phyloP scores from a whole-genome alignment of 352 stramenopile species.

The Plasmopara viticola region DNA sequence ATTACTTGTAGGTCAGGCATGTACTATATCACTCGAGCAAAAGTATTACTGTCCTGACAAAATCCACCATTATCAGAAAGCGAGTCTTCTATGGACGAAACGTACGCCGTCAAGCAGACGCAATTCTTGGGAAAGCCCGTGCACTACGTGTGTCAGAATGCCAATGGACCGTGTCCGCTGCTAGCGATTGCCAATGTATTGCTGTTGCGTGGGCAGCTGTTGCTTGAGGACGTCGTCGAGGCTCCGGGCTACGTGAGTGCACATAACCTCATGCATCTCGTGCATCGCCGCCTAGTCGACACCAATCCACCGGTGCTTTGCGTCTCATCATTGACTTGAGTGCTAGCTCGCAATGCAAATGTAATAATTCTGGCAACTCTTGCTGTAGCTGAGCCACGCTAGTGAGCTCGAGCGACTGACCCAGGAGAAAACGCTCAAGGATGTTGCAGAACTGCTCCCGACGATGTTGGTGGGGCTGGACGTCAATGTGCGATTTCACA shows the following conservation, averaged over 20 bases:
- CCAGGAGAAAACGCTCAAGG: conserved; percentile 82
- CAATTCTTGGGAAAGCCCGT: conserved; percentile 76
- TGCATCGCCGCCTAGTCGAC: conserved; percentile 84
- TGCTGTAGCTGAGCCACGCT: conserved; percentile 28
- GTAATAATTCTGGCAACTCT: conserved; percentile 5
- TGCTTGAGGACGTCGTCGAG: conserved; percentile 53
- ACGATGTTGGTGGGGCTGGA: conserved; percentile 94
- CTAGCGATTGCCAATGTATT: conserved; percentile 95
- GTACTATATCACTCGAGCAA: neutral
- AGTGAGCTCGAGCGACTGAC: conserved; percentile 60
- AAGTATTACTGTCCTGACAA: neutral
- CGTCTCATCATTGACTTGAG: conserved; percentile 1
- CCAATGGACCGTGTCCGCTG: conserved; percentile 97
- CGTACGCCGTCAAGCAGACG: conserved; percentile 75
- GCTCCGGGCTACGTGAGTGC: conserved; percentile 78
- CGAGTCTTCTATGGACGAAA: conserved; percentile 35
- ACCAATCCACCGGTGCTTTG: conserved; percentile 60
- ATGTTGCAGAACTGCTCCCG: conserved; percentile 89
- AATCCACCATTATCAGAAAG: neutral
- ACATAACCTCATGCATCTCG: conserved; percentile 86
- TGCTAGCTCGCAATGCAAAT: too few species aligned
- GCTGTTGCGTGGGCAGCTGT: conserved; percentile 87
- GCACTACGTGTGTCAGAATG: conserved; percentile 94
- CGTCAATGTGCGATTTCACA: conserved; percentile 97
- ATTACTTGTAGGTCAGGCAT: neutral